Base-by-base conservation (phyloP, 2,329 filamentous ascomycete genomes). In the Penicillium sp. region DNA sequence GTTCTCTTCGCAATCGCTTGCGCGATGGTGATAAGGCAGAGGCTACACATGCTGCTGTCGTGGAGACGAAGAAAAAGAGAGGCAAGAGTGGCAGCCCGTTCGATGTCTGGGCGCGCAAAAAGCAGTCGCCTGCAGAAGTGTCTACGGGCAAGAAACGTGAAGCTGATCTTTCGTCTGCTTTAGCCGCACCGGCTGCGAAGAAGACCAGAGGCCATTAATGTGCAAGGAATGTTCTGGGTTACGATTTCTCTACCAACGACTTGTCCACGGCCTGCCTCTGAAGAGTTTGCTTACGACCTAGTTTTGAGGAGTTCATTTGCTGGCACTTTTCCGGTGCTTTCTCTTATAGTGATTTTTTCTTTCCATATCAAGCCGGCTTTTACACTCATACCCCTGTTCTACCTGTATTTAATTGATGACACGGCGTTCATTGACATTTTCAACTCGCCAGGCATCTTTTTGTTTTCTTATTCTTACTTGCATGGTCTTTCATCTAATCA, bases 21-120 rank as follows among this genome's bases (percentile, higher is more conserved):
- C 63, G 62, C 23, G 18, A 58, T 9, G 66, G 66, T n/a, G 57
- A 59, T 21, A 61, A 63, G 30, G 60, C 55, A 18, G 67, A 66
- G 8, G 68, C 67, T 21, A 58, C 61, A 5, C 40, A 54, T 21
- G 14, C 46, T 26, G 51, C 50, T 26, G 62, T 56, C 14, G 48
- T 64, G 5, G 63, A 65, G 24, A 60, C 62, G 21, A 66, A 64
- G 52, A 67, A 62, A 47, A 67, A 62, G 49, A 43, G 46, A 40
- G 50, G 47, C 12, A 73, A 71, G 59, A 68, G 68, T 45, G 62
- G 65, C 28, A 75, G 71, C 56, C 73, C 74, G 3, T 77, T 77
- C 59, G 68, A 71, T 56, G 64, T 65, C 18, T 77, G 74, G 74
- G 62, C 66, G 47, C 67, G 73, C 20, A 73, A 70, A 62, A 73